phyloP scores from a whole-genome alignment of 176 grass and related monocot genomes.

The Ananas comosus region DNA sequence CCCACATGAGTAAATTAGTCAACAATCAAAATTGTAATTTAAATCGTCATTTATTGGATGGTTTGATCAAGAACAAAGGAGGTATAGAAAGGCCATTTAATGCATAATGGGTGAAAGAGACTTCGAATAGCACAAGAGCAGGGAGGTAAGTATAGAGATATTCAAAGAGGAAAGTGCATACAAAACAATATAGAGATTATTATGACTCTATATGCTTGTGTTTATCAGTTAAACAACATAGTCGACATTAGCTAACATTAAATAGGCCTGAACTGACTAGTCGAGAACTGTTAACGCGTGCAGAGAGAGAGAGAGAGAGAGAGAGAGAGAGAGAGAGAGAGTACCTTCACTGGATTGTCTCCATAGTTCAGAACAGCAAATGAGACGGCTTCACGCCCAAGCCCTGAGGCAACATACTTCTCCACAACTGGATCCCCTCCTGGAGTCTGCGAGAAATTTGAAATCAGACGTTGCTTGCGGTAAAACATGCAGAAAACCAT shows the following conservation, averaged over 20 bases:
- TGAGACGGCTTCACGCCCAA: conserved; percentile 76
- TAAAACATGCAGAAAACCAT: background rate
- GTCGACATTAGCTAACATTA: too few species aligned
- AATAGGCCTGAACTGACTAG: too few species aligned
- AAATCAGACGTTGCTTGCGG: background rate
- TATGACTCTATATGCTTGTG: too few species aligned
- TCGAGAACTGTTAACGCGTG: too few species aligned
- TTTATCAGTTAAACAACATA: too few species aligned
- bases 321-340: background rate
- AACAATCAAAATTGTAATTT: background rate
- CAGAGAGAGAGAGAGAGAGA: background rate
- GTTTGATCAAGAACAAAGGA: background rate
- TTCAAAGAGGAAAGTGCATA: too few species aligned
- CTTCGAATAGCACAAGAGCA: too few species aligned
- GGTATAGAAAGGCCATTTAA: background rate
- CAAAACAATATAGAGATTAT: background rate
- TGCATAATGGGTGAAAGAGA: too few species aligned
- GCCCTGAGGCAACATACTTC: conserved; percentile 69
- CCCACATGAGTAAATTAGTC: background rate
- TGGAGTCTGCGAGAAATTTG: conserved; percentile 41
- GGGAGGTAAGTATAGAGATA: too few species aligned
- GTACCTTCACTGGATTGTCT: conserved; percentile 70
- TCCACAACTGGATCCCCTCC: conserved; percentile 69
- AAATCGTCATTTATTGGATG: too few species aligned
- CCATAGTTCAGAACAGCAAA: conserved; percentile 90